Conservation (phyloP, 2,329 filamentous ascomycete species). For the Stachybotrys echinatus region DNA sequence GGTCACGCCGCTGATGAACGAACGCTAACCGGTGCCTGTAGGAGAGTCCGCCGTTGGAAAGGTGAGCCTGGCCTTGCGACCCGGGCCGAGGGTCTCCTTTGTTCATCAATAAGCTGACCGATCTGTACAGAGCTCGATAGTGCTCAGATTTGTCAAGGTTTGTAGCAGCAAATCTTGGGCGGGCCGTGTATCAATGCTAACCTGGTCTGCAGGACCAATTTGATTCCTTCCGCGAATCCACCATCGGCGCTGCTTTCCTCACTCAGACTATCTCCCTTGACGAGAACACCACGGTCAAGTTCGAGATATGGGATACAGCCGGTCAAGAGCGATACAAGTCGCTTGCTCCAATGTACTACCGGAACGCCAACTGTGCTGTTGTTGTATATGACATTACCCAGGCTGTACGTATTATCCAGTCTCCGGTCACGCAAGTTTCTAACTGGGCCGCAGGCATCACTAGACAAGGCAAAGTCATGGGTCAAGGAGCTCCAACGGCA, state of each 20-base stretch:
- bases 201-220: conserved; percentile 82
- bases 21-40: conserved; percentile 41
- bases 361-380: conserved; percentile 98
- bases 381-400: conserved; percentile 99
- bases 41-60: conserved; percentile 99
- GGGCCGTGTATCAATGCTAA: not conserved
- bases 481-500: conserved; percentile 98
- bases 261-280: conserved; percentile 98
- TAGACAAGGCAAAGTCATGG: conserved; percentile 99
- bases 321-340: conserved; percentile 99
- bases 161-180: not conserved
- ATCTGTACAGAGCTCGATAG: conserved; percentile 76
- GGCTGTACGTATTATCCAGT: conserved; percentile 61
- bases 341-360: conserved; percentile 98
- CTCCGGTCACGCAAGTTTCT: conserved; percentile 5
- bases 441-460: conserved; percentile 61
- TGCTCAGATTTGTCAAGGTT: conserved; percentile 97
- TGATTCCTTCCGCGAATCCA: conserved; percentile 93
- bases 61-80: conserved; percentile 44
- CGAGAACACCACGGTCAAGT: conserved; percentile 97
- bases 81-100: not conserved
- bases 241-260: conserved; percentile 96
- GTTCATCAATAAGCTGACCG: not conserved
- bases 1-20: conserved; percentile 1
- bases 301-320: conserved; percentile 99